These are phyloP conservation scores for Leucosporidium yakuticum DNA, from an alignment of 768 basidiomycete genomes.

Conservation along the genomic window DNA sequence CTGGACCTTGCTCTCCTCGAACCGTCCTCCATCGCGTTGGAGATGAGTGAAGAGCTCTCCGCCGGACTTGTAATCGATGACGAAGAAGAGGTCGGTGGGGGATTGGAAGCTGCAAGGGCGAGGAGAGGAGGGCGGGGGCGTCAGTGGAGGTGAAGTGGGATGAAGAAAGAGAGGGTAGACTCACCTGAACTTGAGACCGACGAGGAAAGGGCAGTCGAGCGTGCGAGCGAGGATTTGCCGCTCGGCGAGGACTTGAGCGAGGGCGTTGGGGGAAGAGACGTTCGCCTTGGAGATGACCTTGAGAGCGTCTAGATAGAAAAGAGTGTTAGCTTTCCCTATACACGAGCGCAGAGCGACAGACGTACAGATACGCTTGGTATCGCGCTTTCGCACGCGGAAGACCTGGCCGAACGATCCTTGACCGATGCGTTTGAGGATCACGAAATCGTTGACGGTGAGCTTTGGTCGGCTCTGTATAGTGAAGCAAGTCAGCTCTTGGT, in stretches of 20 bases:
- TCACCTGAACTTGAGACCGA: conserved; percentile 94
- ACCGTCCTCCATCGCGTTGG: conserved; percentile 89
- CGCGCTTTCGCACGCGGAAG: conserved; percentile 93
- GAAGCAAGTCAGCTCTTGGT: background rate
- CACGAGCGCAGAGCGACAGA: background rate
- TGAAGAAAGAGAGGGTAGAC: conserved; percentile 88
- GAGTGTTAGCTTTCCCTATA: background rate
- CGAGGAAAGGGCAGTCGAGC: conserved; percentile 86
- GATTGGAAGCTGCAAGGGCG: conserved; percentile 12
- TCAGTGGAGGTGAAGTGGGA: no score
- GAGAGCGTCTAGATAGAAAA: conserved; percentile 66
- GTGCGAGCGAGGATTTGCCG: conserved; percentile 80
- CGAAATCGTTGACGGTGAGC: conserved; percentile 58
- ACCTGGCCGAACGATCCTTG: conserved; percentile 92
- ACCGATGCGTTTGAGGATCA: conserved; percentile 95
- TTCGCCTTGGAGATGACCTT: conserved; percentile 96
- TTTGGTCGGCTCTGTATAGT: conserved; percentile 18
- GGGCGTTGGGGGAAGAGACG: conserved; percentile 92
- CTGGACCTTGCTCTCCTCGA: conserved; percentile 83
- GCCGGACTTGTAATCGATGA: conserved; percentile 52
- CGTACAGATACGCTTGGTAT: conserved; percentile 76
- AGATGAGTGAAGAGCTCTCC: conserved; percentile 99
- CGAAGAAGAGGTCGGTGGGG: conserved; percentile 24
- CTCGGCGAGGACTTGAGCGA: conserved; percentile 82
- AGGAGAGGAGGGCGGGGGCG: no score